A percentile compares a stretch with the other conserved stretches of the same genome.
Conservation (phyloP, 768 basidiomycete genomes). For the Leccinum uliginosum region DNA sequence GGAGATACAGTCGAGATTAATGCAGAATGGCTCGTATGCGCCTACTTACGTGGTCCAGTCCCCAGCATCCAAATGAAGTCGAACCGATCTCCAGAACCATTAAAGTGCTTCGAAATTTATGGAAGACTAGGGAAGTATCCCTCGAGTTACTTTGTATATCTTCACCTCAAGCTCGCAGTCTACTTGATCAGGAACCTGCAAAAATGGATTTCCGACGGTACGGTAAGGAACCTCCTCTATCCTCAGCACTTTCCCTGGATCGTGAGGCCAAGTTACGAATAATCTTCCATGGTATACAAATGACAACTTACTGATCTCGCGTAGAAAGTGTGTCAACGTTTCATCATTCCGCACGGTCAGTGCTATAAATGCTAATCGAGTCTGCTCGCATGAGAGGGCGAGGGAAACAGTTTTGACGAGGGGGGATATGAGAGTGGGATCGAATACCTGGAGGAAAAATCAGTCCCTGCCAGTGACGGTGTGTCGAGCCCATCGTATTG, state of each 20-base stretch:
- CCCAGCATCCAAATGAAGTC: conserved; percentile 4
- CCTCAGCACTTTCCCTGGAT: conserved; percentile 20
- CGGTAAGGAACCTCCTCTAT: conserved; percentile 24
- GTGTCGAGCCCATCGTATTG: not conserved
- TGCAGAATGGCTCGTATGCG: not conserved
- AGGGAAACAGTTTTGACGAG: conserved; percentile 46
- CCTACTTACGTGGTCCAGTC: not conserved
- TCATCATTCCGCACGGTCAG: conserved; percentile 50
- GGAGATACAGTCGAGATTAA: not conserved
- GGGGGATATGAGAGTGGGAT: conserved; percentile 55
- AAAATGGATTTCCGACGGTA: conserved; percentile 16
- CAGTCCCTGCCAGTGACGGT: not conserved
- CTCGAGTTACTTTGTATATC: conserved; percentile 33
- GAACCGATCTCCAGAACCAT: conserved; percentile 15
- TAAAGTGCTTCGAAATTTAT: conserved; percentile 1
- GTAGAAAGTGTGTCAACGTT: conserved; percentile 47
- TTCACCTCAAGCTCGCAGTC: conserved; percentile 23
- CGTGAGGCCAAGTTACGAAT: not conserved
- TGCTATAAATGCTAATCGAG: conserved; percentile 31
- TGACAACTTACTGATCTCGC: conserved; percentile 27
- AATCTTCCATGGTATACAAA: not conserved
- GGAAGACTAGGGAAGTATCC: conserved; percentile 1
- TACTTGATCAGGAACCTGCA: conserved; percentile 28
- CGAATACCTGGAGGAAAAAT: conserved; percentile 53
- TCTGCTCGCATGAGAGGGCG: conserved; percentile 21